Conservation (phyloP, 371 early-diverging fungal genomes). For the Zopfochytrium polystomum region DNA sequence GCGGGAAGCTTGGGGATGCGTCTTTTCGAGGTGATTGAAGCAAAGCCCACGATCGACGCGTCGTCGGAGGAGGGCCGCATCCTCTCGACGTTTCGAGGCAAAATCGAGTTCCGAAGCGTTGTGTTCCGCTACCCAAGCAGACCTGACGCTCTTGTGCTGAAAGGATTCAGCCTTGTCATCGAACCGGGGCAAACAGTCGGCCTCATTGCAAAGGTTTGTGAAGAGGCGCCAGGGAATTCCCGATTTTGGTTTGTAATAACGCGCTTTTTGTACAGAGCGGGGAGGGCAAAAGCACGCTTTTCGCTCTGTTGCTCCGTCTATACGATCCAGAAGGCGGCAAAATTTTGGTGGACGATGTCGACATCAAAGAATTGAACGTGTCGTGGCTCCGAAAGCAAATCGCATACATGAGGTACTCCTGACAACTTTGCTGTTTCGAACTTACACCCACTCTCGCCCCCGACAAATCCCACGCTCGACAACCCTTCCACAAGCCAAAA, state of each 20-base stretch:
- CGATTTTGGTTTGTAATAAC: not conserved
- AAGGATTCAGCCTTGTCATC: slow-evolving; percentile 12
- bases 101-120: slow-evolving; percentile 13
- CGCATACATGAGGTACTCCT: slow-evolving; percentile 64
- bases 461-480: no score
- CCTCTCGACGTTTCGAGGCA: slow-evolving; percentile 7
- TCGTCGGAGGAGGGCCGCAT: not conserved
- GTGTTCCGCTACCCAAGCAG: slow-evolving; percentile 24
- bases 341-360: slow-evolving; percentile 50
- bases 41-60: not conserved
- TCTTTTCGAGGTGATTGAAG: not conserved
- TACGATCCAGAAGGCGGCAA: slow-evolving; percentile 56
- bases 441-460: not conserved
- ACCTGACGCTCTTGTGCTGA: slow-evolving; percentile 13
- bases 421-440: not conserved
- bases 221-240: no score
- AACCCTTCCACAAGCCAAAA: slow-evolving; percentile 18
- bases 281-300: slow-evolving; percentile 53
- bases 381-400: slow-evolving; percentile 66
- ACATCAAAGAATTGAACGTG: slow-evolving; percentile 61
- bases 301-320: slow-evolving; percentile 60
- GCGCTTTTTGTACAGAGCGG: slow-evolving; percentile 31
- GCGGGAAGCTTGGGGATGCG: not conserved
- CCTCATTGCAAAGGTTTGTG: slow-evolving; percentile 43
- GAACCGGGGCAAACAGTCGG: slow-evolving; percentile 40